These are phyloP conservation scores for Fusarium sambucinum DNA, from an alignment of 2,329 filamentous ascomycete species.

Conservation along the genomic window DNA sequence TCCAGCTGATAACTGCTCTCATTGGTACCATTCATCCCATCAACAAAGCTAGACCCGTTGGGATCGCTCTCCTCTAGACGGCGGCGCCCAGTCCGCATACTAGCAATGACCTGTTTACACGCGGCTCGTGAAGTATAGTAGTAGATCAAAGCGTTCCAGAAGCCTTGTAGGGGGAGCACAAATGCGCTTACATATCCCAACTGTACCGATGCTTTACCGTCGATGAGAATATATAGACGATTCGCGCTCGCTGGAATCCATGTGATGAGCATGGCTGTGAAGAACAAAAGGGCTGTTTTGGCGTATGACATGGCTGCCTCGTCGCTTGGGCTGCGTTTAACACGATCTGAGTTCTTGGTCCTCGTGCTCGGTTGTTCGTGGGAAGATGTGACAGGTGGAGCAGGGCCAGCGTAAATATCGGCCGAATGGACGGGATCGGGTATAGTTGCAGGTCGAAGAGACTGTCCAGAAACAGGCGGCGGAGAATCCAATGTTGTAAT, in stretches of 20 bases:
- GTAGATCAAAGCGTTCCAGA: constrained; percentile 25
- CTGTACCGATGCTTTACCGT: neutral
- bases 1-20: neutral
- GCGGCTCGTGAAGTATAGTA: constrained; percentile 21
- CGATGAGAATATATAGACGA: constrained; percentile 16
- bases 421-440: constrained; percentile 14
- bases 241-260: constrained; percentile 20
- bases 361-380: neutral
- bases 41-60: constrained; percentile 19
- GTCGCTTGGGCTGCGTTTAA: constrained; percentile 1
- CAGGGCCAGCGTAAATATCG: neutral
- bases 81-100: neutral
- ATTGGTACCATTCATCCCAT: neutral
- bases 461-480: neutral
- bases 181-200: constrained; percentile 15
- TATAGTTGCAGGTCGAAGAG: neutral
- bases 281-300: constrained; percentile 12
- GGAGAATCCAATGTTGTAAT: neutral
- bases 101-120: constrained; percentile 5
- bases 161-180: constrained; percentile 4
- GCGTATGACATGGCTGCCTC: constrained; percentile 18
- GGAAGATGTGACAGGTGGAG: neutral
- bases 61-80: constrained; percentile 11
- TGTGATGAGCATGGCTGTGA: constrained; percentile 14
- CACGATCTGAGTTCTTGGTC: neutral